phyloP scores from a whole-genome alignment of 306 rosid genomes.

The Lathyrus aphaca region DNA sequence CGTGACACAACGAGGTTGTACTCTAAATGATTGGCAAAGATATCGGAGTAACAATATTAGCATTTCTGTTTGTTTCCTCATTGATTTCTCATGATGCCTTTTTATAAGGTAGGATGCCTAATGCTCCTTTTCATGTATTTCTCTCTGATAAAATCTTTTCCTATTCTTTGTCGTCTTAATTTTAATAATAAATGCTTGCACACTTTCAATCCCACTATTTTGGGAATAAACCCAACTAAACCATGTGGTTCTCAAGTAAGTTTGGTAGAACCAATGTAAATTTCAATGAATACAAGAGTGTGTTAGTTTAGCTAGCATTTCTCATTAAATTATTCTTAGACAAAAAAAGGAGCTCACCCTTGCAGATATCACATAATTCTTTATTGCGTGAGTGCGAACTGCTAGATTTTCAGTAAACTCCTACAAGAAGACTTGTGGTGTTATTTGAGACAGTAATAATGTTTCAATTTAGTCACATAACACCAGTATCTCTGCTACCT shows the following conservation, averaged over 20 bases:
- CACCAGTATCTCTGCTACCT: conserved; percentile 24
- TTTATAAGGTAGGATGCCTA: neutral
- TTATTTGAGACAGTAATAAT: conserved; percentile 17
- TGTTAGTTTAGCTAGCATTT: conserved; percentile 3
- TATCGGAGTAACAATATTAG: neutral
- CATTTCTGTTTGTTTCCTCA: neutral
- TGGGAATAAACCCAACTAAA: neutral
- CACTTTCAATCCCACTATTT: neutral
- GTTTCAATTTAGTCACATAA: conserved; percentile 31
- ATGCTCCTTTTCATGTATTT: neutral
- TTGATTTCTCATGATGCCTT: neutral
- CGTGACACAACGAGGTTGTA: neutral
- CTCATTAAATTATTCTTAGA: neutral
- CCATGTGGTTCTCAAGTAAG: neutral
- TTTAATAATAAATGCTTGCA: neutral
- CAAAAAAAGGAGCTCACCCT: conserved; percentile 60
- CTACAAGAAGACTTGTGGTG: conserved; percentile 47
- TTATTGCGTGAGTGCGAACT: conserved; percentile 72
- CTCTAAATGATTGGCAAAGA: neutral
- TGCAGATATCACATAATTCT: conserved; percentile 62
- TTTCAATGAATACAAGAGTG: neutral
- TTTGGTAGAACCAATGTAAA: neutral
- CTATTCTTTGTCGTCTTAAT: neutral
- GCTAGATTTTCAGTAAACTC: conserved; percentile 90
- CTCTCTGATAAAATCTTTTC: neutral